These are phyloP conservation scores for Fomitiporia mediterranea DNA, from an alignment of 1,284 basidiomycete genomes.

Conservation along the genomic window DNA sequence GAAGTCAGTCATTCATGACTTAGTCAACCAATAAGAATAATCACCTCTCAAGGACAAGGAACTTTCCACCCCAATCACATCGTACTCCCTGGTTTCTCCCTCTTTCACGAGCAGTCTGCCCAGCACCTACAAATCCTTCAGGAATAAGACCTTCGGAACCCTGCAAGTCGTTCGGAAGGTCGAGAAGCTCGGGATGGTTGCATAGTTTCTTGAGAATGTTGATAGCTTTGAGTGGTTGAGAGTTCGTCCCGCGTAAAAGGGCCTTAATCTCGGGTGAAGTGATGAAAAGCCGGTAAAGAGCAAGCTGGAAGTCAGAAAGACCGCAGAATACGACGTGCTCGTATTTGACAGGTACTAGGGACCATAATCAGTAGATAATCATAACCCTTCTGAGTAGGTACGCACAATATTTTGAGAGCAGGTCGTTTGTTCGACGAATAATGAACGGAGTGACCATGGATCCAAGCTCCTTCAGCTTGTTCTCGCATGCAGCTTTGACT, in stretches of 20 bases:
- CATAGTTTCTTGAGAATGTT: constrained; percentile 96
- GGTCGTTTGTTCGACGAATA: constrained; percentile 94
- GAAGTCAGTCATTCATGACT: constrained; percentile 4
- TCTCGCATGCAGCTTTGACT: constrained; percentile 80
- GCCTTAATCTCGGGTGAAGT: constrained; percentile 93
- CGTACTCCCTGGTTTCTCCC: constrained; percentile 56
- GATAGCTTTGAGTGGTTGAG: constrained; percentile 97
- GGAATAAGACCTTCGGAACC: constrained; percentile 86
- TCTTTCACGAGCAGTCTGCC: constrained; percentile 32
- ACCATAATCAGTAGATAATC: neutral
- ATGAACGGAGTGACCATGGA: constrained; percentile 92
- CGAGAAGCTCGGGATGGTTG: constrained; percentile 94
- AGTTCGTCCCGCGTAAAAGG: constrained; percentile 83
- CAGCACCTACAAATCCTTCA: constrained; percentile 56
- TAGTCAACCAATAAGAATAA: constrained; percentile 19
- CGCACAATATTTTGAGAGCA: constrained; percentile 94
- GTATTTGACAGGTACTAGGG: constrained; percentile 94
- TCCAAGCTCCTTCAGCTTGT: constrained; percentile 93
- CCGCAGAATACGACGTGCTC: constrained; percentile 98
- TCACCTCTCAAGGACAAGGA: constrained; percentile 89
- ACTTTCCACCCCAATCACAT: constrained; percentile 87
- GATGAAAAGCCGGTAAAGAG: constrained; percentile 91
- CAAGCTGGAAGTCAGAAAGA: constrained; percentile 84
- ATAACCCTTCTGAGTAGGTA: constrained; percentile 24
- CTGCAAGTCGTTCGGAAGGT: constrained; percentile 81